Conservation (phyloP, 83 land plant genomes). For the Thuja plicata region DNA sequence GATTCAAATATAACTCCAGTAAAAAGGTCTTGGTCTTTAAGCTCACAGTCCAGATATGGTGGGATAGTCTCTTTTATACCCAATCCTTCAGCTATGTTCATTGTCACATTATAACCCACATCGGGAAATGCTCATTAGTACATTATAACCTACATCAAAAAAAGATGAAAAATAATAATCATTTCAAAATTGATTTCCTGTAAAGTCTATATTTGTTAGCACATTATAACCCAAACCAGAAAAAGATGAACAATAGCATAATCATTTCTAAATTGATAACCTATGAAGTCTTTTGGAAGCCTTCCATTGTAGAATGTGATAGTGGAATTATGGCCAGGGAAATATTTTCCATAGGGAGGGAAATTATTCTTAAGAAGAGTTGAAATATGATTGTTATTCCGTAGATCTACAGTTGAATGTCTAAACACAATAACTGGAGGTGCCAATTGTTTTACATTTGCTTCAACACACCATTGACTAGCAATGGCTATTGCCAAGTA, state of each 20-base stretch:
- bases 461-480: too few species aligned
- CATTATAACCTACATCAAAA: too few species aligned
- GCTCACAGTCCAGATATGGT: constrained; percentile 36
- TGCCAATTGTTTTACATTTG: neutral
- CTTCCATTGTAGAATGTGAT: constrained; percentile 62
- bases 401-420: constrained; percentile 37
- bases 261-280: constrained; percentile 17
- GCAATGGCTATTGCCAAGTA: too few species aligned
- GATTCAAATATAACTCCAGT: constrained; percentile 54
- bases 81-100: constrained; percentile 19
- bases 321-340: constrained; percentile 34
- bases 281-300: constrained; percentile 37
- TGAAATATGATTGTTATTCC: constrained; percentile 31
- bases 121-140: too few species aligned
- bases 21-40: constrained; percentile 29
- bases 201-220: too few species aligned
- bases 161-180: too few species aligned
- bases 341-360: constrained; percentile 61
- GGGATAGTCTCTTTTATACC: constrained; percentile 39
- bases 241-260: neutral
- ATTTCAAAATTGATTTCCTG: too few species aligned
- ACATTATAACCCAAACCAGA: too few species aligned
- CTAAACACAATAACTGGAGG: constrained; percentile 52
- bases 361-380: constrained; percentile 38
- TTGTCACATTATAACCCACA: too few species aligned